phyloP scores from a whole-genome alignment of 345 rosid genomes.

The Stellera chamaejasme region DNA sequence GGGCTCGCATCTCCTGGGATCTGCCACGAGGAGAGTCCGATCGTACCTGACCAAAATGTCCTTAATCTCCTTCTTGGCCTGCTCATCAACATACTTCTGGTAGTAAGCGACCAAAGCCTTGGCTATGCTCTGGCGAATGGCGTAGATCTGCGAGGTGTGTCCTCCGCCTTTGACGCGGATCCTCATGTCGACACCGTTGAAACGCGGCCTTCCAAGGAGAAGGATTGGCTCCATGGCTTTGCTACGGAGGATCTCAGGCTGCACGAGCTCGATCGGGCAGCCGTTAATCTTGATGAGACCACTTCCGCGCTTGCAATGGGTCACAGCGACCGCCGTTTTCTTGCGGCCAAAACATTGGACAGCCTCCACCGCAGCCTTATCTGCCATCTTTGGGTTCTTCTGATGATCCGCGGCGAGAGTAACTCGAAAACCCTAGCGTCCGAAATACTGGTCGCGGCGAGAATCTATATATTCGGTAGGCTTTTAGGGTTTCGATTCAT shows the following conservation, averaged over 20 bases:
- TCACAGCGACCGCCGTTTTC: conserved; percentile 82
- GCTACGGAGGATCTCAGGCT: conserved; percentile 78
- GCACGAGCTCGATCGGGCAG: conserved; percentile 61
- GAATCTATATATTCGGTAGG: too few relatives aligned
- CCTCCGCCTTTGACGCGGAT: conserved; percentile 69
- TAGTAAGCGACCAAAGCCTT: conserved; percentile 78
- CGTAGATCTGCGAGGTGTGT: conserved; percentile 77
- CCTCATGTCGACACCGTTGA: conserved; percentile 66
- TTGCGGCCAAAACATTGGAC: conserved; percentile 83
- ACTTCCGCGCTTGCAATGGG: conserved; percentile 69
- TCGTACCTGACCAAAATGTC: conserved; percentile 75
- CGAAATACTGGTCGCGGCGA: background rate
- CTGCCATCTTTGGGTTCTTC: background rate
- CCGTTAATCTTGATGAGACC: conserved; percentile 81
- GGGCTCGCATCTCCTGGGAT: conserved; percentile 92
- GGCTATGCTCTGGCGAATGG: conserved; percentile 85
- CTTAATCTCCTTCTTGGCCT: conserved; percentile 85
- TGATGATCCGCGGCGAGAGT: background rate
- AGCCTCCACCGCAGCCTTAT: conserved; percentile 23
- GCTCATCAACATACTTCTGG: conserved; percentile 89
- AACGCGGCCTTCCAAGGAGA: conserved; percentile 71
- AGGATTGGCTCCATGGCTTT: conserved; percentile 72
- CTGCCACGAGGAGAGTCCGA: conserved; percentile 83
- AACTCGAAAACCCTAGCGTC: conserved; percentile 12
- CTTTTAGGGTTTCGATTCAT: too few relatives aligned